Conservation (phyloP, 306 rosid species). For the Dalbergia cochinchinensis region DNA sequence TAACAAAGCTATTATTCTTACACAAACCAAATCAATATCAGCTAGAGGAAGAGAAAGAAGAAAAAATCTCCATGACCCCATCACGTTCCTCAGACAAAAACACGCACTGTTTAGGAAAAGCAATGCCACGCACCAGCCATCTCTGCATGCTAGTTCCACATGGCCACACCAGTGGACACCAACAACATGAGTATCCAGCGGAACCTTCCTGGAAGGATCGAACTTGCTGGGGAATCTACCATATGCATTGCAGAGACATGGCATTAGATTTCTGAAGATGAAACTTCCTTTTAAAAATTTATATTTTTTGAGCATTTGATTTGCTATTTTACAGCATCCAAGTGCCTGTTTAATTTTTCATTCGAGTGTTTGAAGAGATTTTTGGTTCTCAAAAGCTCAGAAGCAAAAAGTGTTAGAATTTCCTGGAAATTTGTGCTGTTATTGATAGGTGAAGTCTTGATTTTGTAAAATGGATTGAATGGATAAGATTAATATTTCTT, state of each 20-base stretch:
- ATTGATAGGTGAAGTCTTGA: no score
- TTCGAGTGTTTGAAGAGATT: not conserved
- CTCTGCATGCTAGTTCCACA: conserved; percentile 47
- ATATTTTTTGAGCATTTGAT: not conserved
- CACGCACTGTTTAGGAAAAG: no score
- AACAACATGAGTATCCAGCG: conserved; percentile 47
- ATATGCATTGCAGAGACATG: not conserved
- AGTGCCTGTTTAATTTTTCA: no score
- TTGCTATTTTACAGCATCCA: not conserved
- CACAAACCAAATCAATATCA: not conserved
- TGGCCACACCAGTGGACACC: conserved; percentile 42
- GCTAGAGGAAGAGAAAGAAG: not conserved
- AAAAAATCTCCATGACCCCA: not conserved
- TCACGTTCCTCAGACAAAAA: not conserved
- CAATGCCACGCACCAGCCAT: not conserved
- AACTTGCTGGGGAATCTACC: conserved; percentile 44
- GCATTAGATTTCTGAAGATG: not conserved
- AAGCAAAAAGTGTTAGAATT: no score
- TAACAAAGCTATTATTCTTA: not conserved
- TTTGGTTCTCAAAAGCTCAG: not conserved
- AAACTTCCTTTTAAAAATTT: not conserved
- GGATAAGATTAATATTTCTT: no score
- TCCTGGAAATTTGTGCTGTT: no score
- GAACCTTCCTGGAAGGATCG: conserved; percentile 57
- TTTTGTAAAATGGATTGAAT: no score